Evolutionary conservation across 306 rosid genomes (phyloP).

Genomic region (Inga oerstediana): DNA sequence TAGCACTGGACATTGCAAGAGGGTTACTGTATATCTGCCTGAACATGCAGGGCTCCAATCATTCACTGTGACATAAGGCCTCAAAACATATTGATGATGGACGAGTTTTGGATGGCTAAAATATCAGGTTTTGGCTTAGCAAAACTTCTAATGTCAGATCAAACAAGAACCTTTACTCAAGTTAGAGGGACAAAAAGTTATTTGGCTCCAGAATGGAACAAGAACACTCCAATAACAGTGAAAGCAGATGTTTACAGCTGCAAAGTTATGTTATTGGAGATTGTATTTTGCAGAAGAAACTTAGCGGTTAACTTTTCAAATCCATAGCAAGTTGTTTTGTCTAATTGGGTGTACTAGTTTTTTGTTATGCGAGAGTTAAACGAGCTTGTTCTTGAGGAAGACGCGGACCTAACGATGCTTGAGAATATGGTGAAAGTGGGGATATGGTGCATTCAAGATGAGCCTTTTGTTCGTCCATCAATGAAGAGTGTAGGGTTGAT

Average conservation of each 20-base stretch:
- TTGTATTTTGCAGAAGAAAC: conserved; percentile 38
- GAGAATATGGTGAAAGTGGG: neutral
- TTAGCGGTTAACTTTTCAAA: neutral
- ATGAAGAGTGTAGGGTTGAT: neutral
- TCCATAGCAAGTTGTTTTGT: neutral
- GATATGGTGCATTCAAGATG: neutral
- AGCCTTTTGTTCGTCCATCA: neutral
- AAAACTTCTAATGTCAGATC: conserved; percentile 47
- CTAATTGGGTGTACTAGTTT: neutral
- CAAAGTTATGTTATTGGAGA: conserved; percentile 41
- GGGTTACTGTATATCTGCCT: conserved; percentile 47
- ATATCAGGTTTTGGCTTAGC: conserved; percentile 48
- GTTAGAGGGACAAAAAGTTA: conserved; percentile 49
- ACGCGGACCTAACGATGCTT: neutral
- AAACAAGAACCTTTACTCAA: conserved; percentile 43
- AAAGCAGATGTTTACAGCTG: conserved; percentile 51
- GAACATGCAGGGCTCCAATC: conserved; percentile 43
- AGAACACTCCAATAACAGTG: conserved; percentile 40
- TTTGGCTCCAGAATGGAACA: conserved; percentile 44
- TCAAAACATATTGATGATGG: conserved; percentile 48
- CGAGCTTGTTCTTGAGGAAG: neutral
- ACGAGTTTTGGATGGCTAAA: conserved; percentile 45
- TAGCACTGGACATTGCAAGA: conserved; percentile 44
- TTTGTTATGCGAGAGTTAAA: neutral
- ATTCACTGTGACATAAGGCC: conserved; percentile 50